A percentile compares a stretch with the other conserved stretches of the same genome.
phyloP scores from a whole-genome alignment of 2,329 filamentous ascomycete species.

The Aspergillus sp. region DNA sequence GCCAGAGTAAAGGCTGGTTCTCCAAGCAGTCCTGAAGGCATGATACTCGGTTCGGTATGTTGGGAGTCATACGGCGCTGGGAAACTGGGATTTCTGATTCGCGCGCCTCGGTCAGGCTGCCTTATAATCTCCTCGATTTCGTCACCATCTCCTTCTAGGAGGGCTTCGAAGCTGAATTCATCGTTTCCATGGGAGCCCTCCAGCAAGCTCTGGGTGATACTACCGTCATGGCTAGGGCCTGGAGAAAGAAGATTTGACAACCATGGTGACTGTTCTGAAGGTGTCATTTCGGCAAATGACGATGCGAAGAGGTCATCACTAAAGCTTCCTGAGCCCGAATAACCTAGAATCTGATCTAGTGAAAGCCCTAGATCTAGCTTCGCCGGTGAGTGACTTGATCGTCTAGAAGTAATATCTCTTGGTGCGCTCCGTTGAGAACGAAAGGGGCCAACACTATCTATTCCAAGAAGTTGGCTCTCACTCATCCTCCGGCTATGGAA shows the following conservation, averaged over 20 bases:
- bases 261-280: conserved; percentile 17
- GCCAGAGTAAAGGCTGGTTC: conserved; percentile 51
- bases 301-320: conserved; percentile 14
- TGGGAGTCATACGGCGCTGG: conserved; percentile 38
- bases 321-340: conserved; percentile 10
- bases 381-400: neutral
- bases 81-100: conserved; percentile 39
- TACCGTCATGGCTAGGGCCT: conserved; percentile 6
- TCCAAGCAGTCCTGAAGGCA: conserved; percentile 36
- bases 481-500: neutral
- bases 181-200: conserved; percentile 12
- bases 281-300: conserved; percentile 11
- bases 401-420: neutral
- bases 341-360: conserved; percentile 14
- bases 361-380: conserved; percentile 9
- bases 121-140: conserved; percentile 58
- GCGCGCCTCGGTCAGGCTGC: conserved; percentile 29
- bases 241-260: conserved; percentile 15
- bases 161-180: conserved; percentile 30
- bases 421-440: conserved; percentile 5
- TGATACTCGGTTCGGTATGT: conserved; percentile 16
- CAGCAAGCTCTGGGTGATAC: conserved; percentile 6
- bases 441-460: neutral
- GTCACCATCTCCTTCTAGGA: conserved; percentile 42
- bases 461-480: neutral